A percentile compares a stretch with the other conserved stretches of the same genome.
These are phyloP conservation scores for Trapa incisa DNA, from an alignment of 345 rosid species.

Conservation along the genomic window DNA sequence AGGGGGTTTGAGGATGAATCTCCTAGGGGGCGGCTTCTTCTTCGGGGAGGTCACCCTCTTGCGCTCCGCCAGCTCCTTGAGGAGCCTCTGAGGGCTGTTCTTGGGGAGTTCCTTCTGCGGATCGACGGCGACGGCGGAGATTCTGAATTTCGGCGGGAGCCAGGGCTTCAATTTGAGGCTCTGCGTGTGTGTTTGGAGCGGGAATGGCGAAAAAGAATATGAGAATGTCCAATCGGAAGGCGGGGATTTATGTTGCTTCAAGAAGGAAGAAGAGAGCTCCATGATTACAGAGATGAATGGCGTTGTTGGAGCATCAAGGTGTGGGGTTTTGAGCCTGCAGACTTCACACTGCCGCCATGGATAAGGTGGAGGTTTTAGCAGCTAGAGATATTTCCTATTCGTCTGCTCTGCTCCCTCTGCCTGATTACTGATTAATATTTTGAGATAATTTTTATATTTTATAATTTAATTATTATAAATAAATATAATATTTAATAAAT, in stretches of 20 bases:
- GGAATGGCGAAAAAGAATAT: constrained; percentile 42
- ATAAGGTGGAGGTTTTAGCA: no score
- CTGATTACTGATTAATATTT: no score
- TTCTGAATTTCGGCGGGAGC: constrained; percentile 23
- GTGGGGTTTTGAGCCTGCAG: no score
- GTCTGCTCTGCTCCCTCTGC: no score
- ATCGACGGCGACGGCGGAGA: constrained; percentile 44
- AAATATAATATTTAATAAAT: no score
- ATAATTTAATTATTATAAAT: not conserved
- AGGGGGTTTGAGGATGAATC: constrained; percentile 69
- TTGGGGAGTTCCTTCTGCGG: constrained; percentile 46
- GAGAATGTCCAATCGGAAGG: constrained; percentile 48
- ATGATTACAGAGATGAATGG: constrained; percentile 11
- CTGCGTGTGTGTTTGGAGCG: constrained; percentile 23
- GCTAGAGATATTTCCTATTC: no score
- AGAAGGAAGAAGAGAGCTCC: constrained; percentile 70
- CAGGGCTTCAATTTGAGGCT: constrained; percentile 18
- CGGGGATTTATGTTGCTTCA: constrained; percentile 20
- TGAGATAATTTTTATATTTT: no score
- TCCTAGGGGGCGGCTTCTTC: constrained; percentile 56
- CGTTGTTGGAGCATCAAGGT: no score
- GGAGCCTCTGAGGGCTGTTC: constrained; percentile 78
- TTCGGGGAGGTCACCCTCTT: constrained; percentile 49
- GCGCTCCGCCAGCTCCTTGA: constrained; percentile 87
- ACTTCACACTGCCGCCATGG: no score